A percentile compares a stretch with the other conserved stretches of the same genome.
Evolutionary conservation across 1,139 yeast species (phyloP).

Genomic region (Candida frijolesensis): DNA sequence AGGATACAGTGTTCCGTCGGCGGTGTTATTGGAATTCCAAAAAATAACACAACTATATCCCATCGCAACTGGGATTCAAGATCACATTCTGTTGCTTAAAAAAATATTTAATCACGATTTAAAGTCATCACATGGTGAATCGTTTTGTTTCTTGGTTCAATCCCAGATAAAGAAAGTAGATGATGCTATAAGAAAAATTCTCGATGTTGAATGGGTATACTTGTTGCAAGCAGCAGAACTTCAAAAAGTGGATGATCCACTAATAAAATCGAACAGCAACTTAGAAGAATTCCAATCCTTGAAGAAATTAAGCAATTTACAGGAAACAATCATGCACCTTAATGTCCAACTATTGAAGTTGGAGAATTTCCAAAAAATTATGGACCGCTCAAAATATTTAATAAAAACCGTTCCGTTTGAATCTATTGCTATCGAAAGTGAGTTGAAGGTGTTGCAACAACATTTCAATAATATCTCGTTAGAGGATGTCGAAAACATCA

Average conservation of each 20-base stretch:
- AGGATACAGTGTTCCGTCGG: constrained; percentile 60
- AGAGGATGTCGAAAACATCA: constrained; percentile 43
- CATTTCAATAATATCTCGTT: constrained; percentile 42
- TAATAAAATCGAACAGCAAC: constrained; percentile 19
- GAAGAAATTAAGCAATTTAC: constrained; percentile 41
- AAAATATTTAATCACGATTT: constrained; percentile 25
- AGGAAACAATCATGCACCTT: constrained; percentile 29
- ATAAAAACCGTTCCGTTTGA: constrained; percentile 34
- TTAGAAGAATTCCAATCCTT: constrained; percentile 44
- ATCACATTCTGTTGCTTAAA: constrained; percentile 37
- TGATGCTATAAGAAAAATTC: constrained; percentile 24
- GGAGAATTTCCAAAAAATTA: constrained; percentile 23
- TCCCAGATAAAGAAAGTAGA: constrained; percentile 38
- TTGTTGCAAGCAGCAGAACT: constrained; percentile 54
- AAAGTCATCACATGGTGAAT: constrained; percentile 29
- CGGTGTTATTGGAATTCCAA: constrained; percentile 36
- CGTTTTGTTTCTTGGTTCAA: constrained; percentile 44
- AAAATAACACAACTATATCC: constrained; percentile 56
- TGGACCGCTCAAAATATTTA: constrained; percentile 22
- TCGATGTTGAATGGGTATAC: constrained; percentile 55
- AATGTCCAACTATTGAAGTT: constrained; percentile 36
- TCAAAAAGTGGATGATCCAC: constrained; percentile 17
- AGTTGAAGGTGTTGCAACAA: constrained; percentile 39
- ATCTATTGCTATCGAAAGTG: constrained; percentile 14
- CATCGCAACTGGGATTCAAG: constrained; percentile 56